Base-by-base conservation (phyloP, 768 basidiomycete genomes). In the Rubroboletus pulcherrimus region DNA sequence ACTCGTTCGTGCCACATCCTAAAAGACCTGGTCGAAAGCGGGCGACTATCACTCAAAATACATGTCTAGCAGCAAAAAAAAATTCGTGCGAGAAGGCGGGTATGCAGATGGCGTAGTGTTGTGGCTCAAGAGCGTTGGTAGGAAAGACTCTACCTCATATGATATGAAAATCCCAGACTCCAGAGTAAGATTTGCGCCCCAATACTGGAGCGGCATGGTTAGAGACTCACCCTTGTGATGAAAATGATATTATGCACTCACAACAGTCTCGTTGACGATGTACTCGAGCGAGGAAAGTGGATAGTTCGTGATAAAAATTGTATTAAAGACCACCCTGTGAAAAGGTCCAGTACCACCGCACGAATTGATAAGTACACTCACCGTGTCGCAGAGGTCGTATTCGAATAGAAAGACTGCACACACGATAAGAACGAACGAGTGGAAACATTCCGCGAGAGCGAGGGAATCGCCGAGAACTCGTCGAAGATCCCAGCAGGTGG, bases 51-150 rank as follows among this genome's bases (percentile, higher is more conserved):
- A 52, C 19, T 40, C 33, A 15, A n/a, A 39, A 77, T 78, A 83
- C 1, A 76, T 73, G 67, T 77, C 77, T 33, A 79, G 66, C 2
- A 79, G 79, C 7, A 74, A 65, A 50, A 74, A 71, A 35, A 62
- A 65, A 5, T 55, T 57, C 0, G 63, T 33, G 40, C 79, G 77
- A 31, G 60, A 59, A 11, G 75, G 75, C 5, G 29, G 24, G 38
- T 39, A 29, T 12, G 49, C 29, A 35, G 10, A 35, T 26, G 29
- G n/a, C 0, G 38, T 15, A 9, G 49, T 38, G 49, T 14, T 29
- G 35, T 24, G 21, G 15, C 34, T n/a, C 24, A 17, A 19, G 44
- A 33, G 24, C 7, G 17, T n/a, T 29, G 7, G 17, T 12, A 29
- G 35, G 31, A 46, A 49, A 5, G 79, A 77, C 56, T 83, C 82